Evolutionary conservation across 1,284 basidiomycete genomes (phyloP).

Genomic region (Apiotrichum laibachii): DNA sequence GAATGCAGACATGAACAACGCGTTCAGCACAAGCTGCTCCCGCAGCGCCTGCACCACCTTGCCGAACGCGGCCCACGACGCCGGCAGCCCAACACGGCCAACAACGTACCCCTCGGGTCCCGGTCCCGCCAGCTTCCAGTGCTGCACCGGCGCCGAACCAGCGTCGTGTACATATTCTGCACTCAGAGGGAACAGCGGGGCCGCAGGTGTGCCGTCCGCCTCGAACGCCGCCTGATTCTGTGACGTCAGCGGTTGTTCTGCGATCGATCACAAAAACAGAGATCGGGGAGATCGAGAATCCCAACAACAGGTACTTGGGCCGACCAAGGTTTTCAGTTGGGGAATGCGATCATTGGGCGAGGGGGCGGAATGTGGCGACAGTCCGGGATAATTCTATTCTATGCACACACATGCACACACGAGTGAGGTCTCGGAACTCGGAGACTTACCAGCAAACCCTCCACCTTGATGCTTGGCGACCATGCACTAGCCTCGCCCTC

Average conservation of each 20-base stretch:
- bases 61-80: constrained; percentile 14
- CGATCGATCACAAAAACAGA: neutral
- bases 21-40: constrained; percentile 34
- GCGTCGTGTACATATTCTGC: constrained; percentile 27
- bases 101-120: constrained; percentile 42
- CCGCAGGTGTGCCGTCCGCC: neutral
- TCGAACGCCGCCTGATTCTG: constrained; percentile 13
- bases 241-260: neutral
- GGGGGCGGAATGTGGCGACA: no score
- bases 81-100: constrained; percentile 30
- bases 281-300: neutral
- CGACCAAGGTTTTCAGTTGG: neutral
- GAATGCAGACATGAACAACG: constrained; percentile 22
- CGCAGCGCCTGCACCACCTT: constrained; percentile 25
- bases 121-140: constrained; percentile 37
- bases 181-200: constrained; percentile 33
- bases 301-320: no score
- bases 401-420: no score
- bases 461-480: constrained; percentile 29
- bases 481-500: constrained; percentile 15
- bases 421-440: neutral
- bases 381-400: no score
- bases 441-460: constrained; percentile 37
- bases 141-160: constrained; percentile 22
- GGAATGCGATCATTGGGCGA: neutral